Percentiles rank a stretch among this genome's conserved stretches.
Conservation (phyloP, 768 basidiomycete genomes). For the Amanita polypyramis region DNA sequence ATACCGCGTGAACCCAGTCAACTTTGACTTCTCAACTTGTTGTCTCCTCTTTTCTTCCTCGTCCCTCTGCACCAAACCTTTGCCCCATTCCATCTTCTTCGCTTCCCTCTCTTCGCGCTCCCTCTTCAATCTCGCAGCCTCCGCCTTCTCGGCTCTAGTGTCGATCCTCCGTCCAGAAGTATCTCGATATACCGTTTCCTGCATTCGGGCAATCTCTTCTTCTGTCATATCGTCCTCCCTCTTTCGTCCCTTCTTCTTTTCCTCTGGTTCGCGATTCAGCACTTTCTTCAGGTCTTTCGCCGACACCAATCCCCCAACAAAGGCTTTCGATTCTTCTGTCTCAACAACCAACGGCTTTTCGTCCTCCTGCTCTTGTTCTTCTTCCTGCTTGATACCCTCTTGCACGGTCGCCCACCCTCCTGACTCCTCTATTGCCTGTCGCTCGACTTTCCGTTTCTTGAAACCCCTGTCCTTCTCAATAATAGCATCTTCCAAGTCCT, state of each 20-base stretch:
- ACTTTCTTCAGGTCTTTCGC: slow-evolving; percentile 65
- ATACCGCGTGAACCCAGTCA: slow-evolving; percentile 60
- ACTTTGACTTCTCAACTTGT: slow-evolving; percentile 61
- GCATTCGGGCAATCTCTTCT: slow-evolving; percentile 51
- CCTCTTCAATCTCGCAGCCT: slow-evolving; percentile 71
- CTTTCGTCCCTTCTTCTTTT: slow-evolving; percentile 12
- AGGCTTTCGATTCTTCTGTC: slow-evolving; percentile 25
- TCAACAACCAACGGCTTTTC: slow-evolving; percentile 62
- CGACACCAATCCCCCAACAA: slow-evolving; percentile 71
- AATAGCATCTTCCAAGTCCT: slow-evolving; percentile 53
- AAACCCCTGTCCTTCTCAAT: slow-evolving; percentile 69
- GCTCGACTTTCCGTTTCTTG: slow-evolving; percentile 52
- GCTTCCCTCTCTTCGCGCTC: slow-evolving; percentile 82
- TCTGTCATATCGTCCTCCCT: slow-evolving; percentile 25
- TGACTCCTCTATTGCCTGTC: slow-evolving; percentile 28
- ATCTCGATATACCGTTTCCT: slow-evolving; percentile 95
- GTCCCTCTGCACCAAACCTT: slow-evolving; percentile 84
- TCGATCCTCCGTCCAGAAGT: slow-evolving; percentile 82
- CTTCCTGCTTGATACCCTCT: slow-evolving; percentile 37
- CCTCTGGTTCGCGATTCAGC: slow-evolving; percentile 13
- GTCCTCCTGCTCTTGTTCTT: slow-evolving; percentile 45
- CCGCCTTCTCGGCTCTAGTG: slow-evolving; percentile 73
- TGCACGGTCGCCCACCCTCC: slow-evolving; percentile 59
- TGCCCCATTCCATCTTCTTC: slow-evolving; percentile 96
- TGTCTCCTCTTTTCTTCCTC: slow-evolving; percentile 56